Base-by-base conservation (phyloP, 2,329 filamentous ascomycete genomes). In the Hypocreales sp. region DNA sequence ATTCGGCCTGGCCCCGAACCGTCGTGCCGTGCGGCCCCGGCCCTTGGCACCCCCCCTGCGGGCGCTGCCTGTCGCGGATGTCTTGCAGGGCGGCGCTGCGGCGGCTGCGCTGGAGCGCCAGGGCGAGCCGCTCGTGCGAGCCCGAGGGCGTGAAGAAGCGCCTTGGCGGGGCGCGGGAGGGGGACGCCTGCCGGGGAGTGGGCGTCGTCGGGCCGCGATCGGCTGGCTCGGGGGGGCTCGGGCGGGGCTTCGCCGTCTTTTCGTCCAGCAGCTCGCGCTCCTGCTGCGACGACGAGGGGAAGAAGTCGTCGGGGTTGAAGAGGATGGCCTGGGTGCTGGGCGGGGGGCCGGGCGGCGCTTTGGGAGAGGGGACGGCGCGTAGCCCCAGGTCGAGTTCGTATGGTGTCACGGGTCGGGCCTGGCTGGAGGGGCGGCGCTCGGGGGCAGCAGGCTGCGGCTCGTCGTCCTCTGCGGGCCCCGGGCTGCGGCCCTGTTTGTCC, bases 231-330 rank as follows among this genome's bases (percentile, higher is more conserved):
- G n/a, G n/a, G n/a, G n/a, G n/a, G n/a, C n/a, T n/a, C n/a, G n/a
- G n/a, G n/a, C n/a, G n/a, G n/a, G n/a, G n/a, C n/a, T 22, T 17
- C 25, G 19, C 8, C 11, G 20, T 15, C 12, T 24, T n/a, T 35
- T 49, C 40, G 33, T 61, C 54, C 18, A 61, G 58, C 3, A 73
- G 45, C 40, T 73, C 67, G 12, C 58, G 52, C 6, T 56, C 52
- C 40, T 69, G 61, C 38, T 74, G 68, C 0, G 64, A 68, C 0
- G 63, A 55, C n/a, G 58, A 63, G 1, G 65, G 65, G 24, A 70
- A 64, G 33, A 70, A 58, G 29, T 68, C 64, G 21, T 68, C 64
- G 7, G 64, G 39, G 32, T 66, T 53, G 22, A 55, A 45, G 7
- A 70, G 46, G n/a, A 71, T 67, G 7, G 57, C 49, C 33, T 70